Evolutionary conservation across 2,329 filamentous ascomycete genomes (phyloP), one percentile per base, ranked within the genome.

Genomic region (Cytospora mali): DNA sequence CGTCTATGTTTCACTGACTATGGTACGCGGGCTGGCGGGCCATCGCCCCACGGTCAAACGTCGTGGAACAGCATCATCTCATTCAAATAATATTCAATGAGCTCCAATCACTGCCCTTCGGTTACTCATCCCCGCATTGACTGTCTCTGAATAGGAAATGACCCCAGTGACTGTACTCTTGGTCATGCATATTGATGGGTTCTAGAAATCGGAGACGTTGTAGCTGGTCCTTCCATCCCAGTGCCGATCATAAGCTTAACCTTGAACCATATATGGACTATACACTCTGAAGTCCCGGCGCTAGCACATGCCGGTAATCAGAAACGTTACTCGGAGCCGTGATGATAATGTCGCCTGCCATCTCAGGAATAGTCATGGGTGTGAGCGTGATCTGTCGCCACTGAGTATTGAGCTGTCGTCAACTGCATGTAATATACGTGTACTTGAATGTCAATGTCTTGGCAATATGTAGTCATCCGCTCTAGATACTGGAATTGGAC

Each of bases 1-100:
- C 58, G 58, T 60, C 58, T 29, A 49, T n/a, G 35, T 60, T 60
- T 54, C 50, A 60, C 49, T 54, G 14, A 21, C 27, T 16, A 35
- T 10, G 6, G 5, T 23, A 10, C n/a, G 27, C 23, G 18, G 27
- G 16, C 23, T 28, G 13, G 27, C 23, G 18, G 27, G 16, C 23
- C 39, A 18, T 54, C 4, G 13, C 53, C 35, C 14, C 9, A n/a
- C 18, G 0, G 28, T 31, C 28, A 6, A 29, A 23, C 28, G 27
- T 7, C n/a, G 42, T 35, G 33, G 27, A 31, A 6, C 18, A 23
- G 33, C 49, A 46, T 31, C 50, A 13, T 53, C 6, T 33, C 49
- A 13, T 13, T 14, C 13, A 23, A 25, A 18, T 33, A 52, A 9
- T 23, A 4, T n/a, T n/a, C n/a, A n/a, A n/a, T n/a, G n/a, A 23